phyloP scores from a whole-genome alignment of 2,329 filamentous ascomycete genomes.

The Nakataea oryzae region DNA sequence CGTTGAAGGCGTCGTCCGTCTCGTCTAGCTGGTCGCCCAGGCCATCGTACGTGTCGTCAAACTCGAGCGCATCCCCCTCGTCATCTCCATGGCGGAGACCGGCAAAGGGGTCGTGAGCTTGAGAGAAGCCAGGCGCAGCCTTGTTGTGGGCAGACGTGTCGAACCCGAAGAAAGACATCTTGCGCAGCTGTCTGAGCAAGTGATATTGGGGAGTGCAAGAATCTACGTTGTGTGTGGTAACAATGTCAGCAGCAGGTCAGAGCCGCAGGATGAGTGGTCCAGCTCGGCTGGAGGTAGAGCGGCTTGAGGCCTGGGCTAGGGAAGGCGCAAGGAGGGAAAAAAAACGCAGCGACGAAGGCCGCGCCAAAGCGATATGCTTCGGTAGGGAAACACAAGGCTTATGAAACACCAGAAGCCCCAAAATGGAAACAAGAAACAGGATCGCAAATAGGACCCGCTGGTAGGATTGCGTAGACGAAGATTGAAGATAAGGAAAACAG shows the following conservation, averaged over 20 bases:
- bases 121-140: conserved; percentile 70
- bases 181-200: not conserved
- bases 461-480: not conserved
- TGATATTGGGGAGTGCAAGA: not conserved
- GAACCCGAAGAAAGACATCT: conserved; percentile 90
- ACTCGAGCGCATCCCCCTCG: conserved; percentile 53
- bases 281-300: too few relatives aligned
- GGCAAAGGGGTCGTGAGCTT: conserved; percentile 77
- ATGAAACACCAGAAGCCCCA: not conserved
- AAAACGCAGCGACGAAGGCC: not conserved
- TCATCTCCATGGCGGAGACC: conserved; percentile 59
- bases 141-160: conserved; percentile 61
- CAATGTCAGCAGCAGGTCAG: not conserved
- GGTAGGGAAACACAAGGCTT: not conserved
- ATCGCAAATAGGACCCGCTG: not conserved
- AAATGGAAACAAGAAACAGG: not conserved
- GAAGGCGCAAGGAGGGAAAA: not conserved
- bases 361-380: not conserved
- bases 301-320: too few relatives aligned
- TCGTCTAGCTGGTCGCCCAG: conserved; percentile 86
- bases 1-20: conserved; percentile 87
- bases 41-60: conserved; percentile 96
- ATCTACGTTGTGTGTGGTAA: not conserved
- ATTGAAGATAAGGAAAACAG: not conserved
- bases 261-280: too few relatives aligned